Conservation (phyloP, 768 basidiomycete species). For the Suillus fuscotomentosus region DNA sequence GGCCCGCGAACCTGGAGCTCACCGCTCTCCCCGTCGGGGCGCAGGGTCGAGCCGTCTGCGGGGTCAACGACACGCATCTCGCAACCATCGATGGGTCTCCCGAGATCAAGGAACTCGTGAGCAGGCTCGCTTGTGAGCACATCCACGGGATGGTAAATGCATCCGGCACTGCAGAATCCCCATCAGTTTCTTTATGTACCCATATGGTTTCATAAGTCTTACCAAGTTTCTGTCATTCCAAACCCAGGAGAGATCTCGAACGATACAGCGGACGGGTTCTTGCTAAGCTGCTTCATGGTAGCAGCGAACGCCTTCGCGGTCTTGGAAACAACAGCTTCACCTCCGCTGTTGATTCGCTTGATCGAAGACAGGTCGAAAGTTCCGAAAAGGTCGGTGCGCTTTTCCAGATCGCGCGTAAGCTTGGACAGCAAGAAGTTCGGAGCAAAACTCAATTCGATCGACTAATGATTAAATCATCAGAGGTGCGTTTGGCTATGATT, state of each 20-base stretch:
- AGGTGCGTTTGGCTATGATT: constrained; percentile 13
- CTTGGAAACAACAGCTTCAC: constrained; percentile 39
- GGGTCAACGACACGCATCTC: constrained; percentile 35
- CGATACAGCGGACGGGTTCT: constrained; percentile 11
- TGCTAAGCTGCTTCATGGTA: constrained; percentile 27
- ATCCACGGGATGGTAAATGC: constrained; percentile 36
- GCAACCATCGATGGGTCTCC: constrained; percentile 28
- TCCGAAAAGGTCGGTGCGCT: constrained; percentile 22
- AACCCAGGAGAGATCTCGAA: constrained; percentile 29
- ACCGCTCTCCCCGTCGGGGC: constrained; percentile 32
- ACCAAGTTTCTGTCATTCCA: constrained; percentile 45
- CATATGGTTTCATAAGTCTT: constrained; percentile 10
- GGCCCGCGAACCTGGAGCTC: constrained; percentile 43
- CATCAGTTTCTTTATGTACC: not conserved
- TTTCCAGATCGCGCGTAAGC: constrained; percentile 32
- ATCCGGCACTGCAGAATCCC: constrained; percentile 31
- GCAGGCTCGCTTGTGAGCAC: constrained; percentile 14
- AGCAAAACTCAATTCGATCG: constrained; percentile 31
- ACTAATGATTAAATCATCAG: constrained; percentile 15
- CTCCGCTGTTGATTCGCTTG: constrained; percentile 39
- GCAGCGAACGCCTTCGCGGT: constrained; percentile 38
- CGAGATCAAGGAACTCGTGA: constrained; percentile 39
- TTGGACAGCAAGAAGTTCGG: constrained; percentile 45
- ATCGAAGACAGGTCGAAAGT: constrained; percentile 34
- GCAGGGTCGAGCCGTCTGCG: constrained; percentile 24